These are phyloP conservation scores for Mycena rosella DNA, from an alignment of 768 basidiomycete genomes.

Conservation along the genomic window DNA sequence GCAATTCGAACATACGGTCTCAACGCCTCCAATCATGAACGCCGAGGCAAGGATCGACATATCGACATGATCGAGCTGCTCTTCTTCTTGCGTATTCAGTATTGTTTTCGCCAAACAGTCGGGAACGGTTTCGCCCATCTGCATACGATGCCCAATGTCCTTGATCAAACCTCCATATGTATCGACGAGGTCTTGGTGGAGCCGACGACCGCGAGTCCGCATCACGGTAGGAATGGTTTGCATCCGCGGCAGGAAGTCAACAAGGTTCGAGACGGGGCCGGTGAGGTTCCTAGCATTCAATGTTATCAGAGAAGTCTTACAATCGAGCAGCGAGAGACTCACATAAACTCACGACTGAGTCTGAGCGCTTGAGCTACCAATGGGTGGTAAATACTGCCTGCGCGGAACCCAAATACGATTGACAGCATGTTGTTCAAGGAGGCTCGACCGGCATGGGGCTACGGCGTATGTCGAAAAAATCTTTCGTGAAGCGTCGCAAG, in stretches of 20 bases:
- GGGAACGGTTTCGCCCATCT: conserved; percentile 55
- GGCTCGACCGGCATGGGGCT: too few species aligned
- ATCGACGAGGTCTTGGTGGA: conserved; percentile 53
- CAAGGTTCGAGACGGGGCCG: conserved; percentile 60
- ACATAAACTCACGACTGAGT: too few species aligned
- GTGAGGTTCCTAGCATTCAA: too few species aligned
- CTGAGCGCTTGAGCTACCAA: too few species aligned
- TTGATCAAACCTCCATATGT: conserved; percentile 56
- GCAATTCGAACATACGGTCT: conserved; percentile 47
- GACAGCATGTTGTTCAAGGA: too few species aligned
- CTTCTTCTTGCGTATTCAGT: conserved; percentile 48
- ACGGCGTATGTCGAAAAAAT: too few species aligned
- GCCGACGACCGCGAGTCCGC: conserved; percentile 52
- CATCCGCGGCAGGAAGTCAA: conserved; percentile 59
- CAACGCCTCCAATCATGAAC: conserved; percentile 62
- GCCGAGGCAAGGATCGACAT: conserved; percentile 55
- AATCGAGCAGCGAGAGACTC: too few species aligned
- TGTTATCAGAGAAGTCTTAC: too few species aligned
- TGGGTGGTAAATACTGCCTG: too few species aligned
- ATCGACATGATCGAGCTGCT: conserved; percentile 53
- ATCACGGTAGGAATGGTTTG: conserved; percentile 55
- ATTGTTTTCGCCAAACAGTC: conserved; percentile 59
- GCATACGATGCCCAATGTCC: conserved; percentile 51
- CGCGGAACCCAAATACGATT: too few species aligned
- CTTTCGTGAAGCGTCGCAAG: too few species aligned